Conservation (phyloP, 371 early-diverging fungal genomes). For the Mortierella sp. region DNA sequence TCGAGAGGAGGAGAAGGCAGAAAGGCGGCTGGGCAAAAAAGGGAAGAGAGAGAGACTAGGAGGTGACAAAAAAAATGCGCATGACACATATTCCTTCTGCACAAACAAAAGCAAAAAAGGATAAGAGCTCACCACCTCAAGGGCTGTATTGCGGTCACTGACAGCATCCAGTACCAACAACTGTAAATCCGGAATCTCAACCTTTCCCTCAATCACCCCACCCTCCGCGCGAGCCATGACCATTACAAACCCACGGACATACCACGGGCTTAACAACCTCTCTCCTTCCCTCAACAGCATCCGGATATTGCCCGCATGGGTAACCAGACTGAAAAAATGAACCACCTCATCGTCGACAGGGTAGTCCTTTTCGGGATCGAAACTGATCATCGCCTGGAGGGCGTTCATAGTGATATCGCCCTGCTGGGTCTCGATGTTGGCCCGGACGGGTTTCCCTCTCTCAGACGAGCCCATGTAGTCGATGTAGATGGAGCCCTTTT, state of each 20-base stretch:
- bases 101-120: background rate
- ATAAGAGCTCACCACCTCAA: background rate
- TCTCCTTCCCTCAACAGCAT: background rate
- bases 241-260: background rate
- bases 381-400: background rate
- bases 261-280: background rate
- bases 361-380: background rate
- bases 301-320: background rate
- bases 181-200: conserved; percentile 1
- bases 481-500: background rate
- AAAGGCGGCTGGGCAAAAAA: no score
- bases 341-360: background rate
- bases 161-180: background rate
- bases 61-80: background rate
- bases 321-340: background rate
- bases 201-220: background rate
- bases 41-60: background rate
- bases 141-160: background rate
- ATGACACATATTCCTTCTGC: background rate
- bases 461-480: background rate
- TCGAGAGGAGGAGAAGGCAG: no score
- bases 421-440: background rate
- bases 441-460: background rate
- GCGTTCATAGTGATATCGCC: background rate
- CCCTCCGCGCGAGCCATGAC: background rate